These are phyloP conservation scores for Amaranthus palmeri DNA, from an alignment of 148 eudicot genomes.

Conservation along the genomic window DNA sequence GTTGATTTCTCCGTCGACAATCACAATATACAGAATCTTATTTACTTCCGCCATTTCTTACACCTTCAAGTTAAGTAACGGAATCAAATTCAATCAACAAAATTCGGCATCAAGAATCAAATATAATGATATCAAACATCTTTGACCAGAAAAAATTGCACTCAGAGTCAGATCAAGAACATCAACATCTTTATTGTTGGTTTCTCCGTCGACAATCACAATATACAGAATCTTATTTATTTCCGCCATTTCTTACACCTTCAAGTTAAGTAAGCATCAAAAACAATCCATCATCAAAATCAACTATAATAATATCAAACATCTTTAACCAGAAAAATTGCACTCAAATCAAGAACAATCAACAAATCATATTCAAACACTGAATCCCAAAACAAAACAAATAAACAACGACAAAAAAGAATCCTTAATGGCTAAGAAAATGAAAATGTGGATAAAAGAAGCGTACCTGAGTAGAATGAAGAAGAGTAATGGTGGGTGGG, in stretches of 20 bases:
- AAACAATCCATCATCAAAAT: too few relatives aligned
- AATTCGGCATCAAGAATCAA: neutral
- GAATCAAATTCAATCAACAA: neutral
- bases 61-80: neutral
- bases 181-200: slow-evolving; percentile 15
- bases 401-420: too few relatives aligned
- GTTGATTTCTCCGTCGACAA: slow-evolving; percentile 47
- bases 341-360: too few relatives aligned
- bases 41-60: slow-evolving; percentile 55
- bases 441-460: neutral
- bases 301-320: neutral
- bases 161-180: too few relatives aligned
- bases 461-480: neutral
- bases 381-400: too few relatives aligned
- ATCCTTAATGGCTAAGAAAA: neutral
- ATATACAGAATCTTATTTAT: slow-evolving; percentile 69
- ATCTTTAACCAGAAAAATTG: neutral
- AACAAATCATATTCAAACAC: too few relatives aligned
- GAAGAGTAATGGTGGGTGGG: too few relatives aligned
- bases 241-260: slow-evolving; percentile 54
- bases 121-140: neutral
- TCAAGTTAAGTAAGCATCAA: too few relatives aligned
- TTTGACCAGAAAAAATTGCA: neutral
- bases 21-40: slow-evolving; percentile 75
- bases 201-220: slow-evolving; percentile 67